Evolutionary conservation across 805 yeast species (phyloP).

Genomic region (Wickerhamiella australiensis): DNA sequence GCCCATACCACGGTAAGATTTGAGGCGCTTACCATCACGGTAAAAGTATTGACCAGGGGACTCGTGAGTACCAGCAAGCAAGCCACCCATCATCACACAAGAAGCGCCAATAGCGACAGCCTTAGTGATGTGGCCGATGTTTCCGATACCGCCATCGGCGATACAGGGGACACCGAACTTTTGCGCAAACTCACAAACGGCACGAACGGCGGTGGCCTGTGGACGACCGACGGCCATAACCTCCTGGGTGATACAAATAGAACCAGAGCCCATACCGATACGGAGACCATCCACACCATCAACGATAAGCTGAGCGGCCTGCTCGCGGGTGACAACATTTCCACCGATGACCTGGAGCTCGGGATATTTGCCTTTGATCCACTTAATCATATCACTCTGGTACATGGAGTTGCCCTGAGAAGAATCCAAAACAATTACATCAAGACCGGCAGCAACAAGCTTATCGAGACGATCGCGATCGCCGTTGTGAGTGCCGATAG

Average conservation of each 20-base stretch:
- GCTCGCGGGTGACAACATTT: constrained; percentile 97
- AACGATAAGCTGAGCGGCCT: constrained; percentile 86
- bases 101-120: constrained; percentile 96
- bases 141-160: constrained; percentile 98
- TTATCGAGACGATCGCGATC: constrained; percentile 74
- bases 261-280: constrained; percentile 99
- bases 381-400: constrained; percentile 87
- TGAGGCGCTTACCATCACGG: constrained; percentile 96
- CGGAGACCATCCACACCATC: constrained; percentile 98
- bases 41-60: constrained; percentile 97
- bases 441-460: constrained; percentile 92
- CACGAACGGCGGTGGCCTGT: constrained; percentile 97
- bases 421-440: constrained; percentile 89
- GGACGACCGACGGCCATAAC: constrained; percentile 99
- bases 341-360: constrained; percentile 87
- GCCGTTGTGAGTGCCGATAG: constrained; percentile 85
- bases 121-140: constrained; percentile 96
- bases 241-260: constrained; percentile 98
- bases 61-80: constrained; percentile 96
- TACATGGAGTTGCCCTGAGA: constrained; percentile 94
- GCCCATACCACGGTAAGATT: constrained; percentile 98
- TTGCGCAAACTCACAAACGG: constrained; percentile 85
- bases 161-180: constrained; percentile 96
- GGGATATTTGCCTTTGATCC: constrained; percentile 73
- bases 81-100: constrained; percentile 98